A percentile compares a stretch with the other conserved stretches of the same genome.
These are phyloP conservation scores for Nitzschia sp. DNA, from an alignment of 108 stramenopile species.

Conservation along the genomic window DNA sequence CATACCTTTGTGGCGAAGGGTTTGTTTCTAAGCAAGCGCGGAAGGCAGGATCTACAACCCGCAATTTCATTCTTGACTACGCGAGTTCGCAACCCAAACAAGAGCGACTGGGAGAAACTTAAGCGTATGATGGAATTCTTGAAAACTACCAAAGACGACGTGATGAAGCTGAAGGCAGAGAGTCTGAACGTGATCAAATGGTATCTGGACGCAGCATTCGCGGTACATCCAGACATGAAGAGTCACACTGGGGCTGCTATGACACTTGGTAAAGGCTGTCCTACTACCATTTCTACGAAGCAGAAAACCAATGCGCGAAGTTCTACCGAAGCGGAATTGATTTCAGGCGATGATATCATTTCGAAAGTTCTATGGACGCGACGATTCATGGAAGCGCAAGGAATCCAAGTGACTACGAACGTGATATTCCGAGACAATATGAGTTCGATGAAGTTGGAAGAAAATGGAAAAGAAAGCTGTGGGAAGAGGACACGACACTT, in stretches of 20 bases:
- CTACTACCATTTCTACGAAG: conserved; percentile 3
- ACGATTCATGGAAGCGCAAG: conserved; percentile 52
- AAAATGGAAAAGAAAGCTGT: conserved; percentile 44
- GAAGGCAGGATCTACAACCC: no score
- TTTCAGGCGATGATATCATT: conserved; percentile 46
- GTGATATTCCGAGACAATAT: conserved; percentile 53
- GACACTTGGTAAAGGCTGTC: conserved; percentile 45
- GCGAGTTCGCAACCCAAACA: conserved; percentile 26
- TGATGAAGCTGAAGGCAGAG: conserved; percentile 18
- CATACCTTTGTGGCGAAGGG: conserved; percentile 43
- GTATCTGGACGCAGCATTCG: conserved; percentile 57
- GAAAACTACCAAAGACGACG: conserved; percentile 7
- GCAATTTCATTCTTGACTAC: no score
- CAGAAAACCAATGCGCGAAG: conserved; percentile 45
- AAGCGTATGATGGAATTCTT: conserved; percentile 39
- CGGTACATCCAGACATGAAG: conserved; percentile 46
- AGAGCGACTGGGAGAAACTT: conserved; percentile 49
- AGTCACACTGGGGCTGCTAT: conserved; percentile 52
- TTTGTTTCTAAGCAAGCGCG: conserved; percentile 32
- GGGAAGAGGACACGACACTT: conserved; percentile 54
- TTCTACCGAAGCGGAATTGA: conserved; percentile 54
- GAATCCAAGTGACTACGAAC: conserved; percentile 36
- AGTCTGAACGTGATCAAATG: conserved; percentile 24
- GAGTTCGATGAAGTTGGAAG: conserved; percentile 57
- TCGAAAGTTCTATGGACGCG: conserved; percentile 47